Percentiles rank a stretch among this genome's conserved stretches.
Evolutionary conservation across 2,329 filamentous ascomycete genomes (phyloP).

Genomic region (Microcyclospora pomicola): DNA sequence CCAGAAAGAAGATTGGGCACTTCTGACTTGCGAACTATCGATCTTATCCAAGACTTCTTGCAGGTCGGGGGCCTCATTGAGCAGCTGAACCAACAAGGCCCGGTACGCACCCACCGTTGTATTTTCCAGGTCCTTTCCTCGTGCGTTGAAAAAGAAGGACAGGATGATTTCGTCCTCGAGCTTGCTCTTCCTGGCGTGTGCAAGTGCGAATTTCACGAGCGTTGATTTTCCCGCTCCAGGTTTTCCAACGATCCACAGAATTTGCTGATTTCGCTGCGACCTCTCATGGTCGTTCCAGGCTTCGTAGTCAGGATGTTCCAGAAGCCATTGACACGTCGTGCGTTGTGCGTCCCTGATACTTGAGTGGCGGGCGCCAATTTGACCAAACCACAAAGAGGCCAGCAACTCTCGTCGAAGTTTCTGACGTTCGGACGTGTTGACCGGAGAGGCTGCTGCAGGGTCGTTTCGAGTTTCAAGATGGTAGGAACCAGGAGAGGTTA

Average conservation of each 20-base stretch:
- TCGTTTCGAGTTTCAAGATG: no score
- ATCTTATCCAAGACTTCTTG: conserved; percentile 10
- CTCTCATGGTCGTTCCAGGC: conserved; percentile 24
- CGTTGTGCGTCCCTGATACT: conserved; percentile 25
- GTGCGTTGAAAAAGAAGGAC: conserved; percentile 38
- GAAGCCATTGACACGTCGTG: conserved; percentile 31
- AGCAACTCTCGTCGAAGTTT: conserved; percentile 1
- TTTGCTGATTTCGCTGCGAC: conserved; percentile 13
- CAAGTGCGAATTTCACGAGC: conserved; percentile 18
- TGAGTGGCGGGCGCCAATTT: conserved; percentile 26
- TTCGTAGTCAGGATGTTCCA: conserved; percentile 22
- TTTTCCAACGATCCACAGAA: conserved; percentile 28
- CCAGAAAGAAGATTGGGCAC: conserved; percentile 5
- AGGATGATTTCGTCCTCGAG: conserved; percentile 14
- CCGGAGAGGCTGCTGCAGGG: no score
- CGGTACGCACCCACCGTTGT: conserved; percentile 37
- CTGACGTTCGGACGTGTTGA: no score
- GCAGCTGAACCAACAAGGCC: conserved; percentile 35
- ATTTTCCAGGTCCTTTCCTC: conserved; percentile 31
- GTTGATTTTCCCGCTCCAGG: conserved; percentile 27
- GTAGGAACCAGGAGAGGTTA: no score
- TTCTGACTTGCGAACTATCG: neutral
- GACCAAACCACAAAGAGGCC: conserved; percentile 21
- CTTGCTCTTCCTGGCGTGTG: conserved; percentile 7
- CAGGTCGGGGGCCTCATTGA: conserved; percentile 24